phyloP scores from a whole-genome alignment of 257 asterid genomes.

The Solanum okadae region DNA sequence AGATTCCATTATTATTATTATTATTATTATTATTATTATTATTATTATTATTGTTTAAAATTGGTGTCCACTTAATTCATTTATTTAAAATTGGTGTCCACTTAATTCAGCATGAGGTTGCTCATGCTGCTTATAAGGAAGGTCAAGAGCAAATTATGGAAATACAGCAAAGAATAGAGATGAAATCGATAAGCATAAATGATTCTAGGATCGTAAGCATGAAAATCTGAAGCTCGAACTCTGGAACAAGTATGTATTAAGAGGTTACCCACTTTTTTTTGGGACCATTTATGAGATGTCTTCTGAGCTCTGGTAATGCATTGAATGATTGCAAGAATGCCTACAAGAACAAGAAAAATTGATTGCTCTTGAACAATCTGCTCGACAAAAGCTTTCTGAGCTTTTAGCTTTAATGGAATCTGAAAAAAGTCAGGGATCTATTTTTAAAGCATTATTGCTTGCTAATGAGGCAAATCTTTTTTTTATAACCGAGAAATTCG shows the following conservation, averaged over 20 bases:
- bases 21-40: too few species aligned
- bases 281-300: background rate
- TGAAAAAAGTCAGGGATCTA: conserved; percentile 76
- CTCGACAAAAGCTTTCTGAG: conserved; percentile 75
- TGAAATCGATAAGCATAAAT: conserved; percentile 29
- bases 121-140: conserved; percentile 63
- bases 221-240: background rate
- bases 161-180: conserved; percentile 33
- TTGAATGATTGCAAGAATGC: background rate
- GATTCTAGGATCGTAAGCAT: background rate
- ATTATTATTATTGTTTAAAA: too few species aligned
- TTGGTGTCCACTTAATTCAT: too few species aligned
- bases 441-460: conserved; percentile 67
- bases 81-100: too few species aligned
- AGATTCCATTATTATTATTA: background rate
- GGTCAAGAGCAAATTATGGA: conserved; percentile 60
- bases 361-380: conserved; percentile 67
- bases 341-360: conserved; percentile 10
- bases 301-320: background rate
- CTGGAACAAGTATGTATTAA: background rate
- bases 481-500: too few species aligned
- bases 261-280: background rate
- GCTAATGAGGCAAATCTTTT: conserved; percentile 58
- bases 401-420: conserved; percentile 64
- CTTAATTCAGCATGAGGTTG: conserved; percentile 58